Evolutionary conservation across 2,329 filamentous ascomycete genomes (phyloP).

Genomic region (Monilinia fructigena): DNA sequence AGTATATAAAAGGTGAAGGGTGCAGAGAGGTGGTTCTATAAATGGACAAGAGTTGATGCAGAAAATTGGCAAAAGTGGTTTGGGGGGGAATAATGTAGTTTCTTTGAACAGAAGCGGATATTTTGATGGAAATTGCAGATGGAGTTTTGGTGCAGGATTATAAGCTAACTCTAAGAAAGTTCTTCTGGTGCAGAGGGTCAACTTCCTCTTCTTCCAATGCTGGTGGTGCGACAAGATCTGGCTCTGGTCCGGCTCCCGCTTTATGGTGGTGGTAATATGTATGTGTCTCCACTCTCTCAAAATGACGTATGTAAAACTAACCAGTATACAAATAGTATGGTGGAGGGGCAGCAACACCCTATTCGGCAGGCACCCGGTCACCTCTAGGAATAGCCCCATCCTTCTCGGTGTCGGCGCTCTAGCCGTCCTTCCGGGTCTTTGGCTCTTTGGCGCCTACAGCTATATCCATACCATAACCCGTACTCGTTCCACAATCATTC

Average conservation of each 20-base stretch:
- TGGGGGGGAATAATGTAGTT: not conserved
- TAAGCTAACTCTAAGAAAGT: slow-evolving; percentile 17
- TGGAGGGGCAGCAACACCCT: slow-evolving; percentile 63
- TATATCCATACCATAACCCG: slow-evolving; percentile 60
- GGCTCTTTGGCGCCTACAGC: slow-evolving; percentile 62
- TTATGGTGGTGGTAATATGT: slow-evolving; percentile 60
- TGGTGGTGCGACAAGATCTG: slow-evolving; percentile 55
- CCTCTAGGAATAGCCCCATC: slow-evolving; percentile 53
- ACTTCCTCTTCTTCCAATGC: slow-evolving; percentile 36
- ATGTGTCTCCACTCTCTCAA: not conserved
- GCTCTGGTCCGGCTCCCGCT: slow-evolving; percentile 55
- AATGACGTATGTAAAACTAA: not conserved
- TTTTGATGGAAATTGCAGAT: not conserved
- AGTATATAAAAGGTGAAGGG: not conserved
- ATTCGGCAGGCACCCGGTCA: slow-evolving; percentile 52
- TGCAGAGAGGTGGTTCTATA: not conserved
- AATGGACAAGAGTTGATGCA: not conserved
- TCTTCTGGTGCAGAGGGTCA: slow-evolving; percentile 31
- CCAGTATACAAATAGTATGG: slow-evolving; percentile 48
- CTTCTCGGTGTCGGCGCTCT: slow-evolving; percentile 53
- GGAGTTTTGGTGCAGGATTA: not conserved
- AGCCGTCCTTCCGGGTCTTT: slow-evolving; percentile 50
- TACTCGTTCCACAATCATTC: slow-evolving; percentile 53
- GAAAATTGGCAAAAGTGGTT: not conserved
- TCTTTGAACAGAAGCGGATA: not conserved